Percentiles rank a stretch among this genome's conserved stretches.
Conservation (phyloP, 139 green algal species). For the Astrephomene gubernaculifera region DNA sequence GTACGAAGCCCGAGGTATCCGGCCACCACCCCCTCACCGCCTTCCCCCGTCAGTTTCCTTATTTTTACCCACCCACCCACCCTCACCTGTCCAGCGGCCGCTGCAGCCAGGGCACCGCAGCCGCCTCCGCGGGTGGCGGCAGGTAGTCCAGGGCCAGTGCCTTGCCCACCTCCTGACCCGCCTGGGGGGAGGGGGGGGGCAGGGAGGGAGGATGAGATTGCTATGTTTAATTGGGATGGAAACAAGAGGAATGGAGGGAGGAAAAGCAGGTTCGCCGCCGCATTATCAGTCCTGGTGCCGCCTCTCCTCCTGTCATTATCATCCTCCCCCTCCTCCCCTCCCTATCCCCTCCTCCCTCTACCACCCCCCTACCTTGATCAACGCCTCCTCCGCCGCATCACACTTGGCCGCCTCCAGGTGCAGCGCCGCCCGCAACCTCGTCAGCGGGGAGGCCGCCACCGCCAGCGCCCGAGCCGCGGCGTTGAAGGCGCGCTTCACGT, state of each 20-base stretch:
- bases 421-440: constrained; percentile 61
- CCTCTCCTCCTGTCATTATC: neutral
- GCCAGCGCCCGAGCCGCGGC: constrained; percentile 66
- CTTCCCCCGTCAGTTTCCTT: no score
- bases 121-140: constrained; percentile 46
- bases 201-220: neutral
- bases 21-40: no score
- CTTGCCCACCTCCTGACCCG: constrained; percentile 62
- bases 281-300: neutral
- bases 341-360: neutral
- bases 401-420: constrained; percentile 74
- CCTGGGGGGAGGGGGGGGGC: constrained; percentile 36
- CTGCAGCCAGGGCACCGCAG: constrained; percentile 52
- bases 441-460: constrained; percentile 58
- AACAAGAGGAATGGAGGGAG: neutral
- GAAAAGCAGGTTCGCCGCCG: neutral
- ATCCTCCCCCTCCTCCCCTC: neutral
- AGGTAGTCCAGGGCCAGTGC: constrained; percentile 71
- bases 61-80: no score
- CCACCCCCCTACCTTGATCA: constrained; percentile 62
- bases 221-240: neutral
- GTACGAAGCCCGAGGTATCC: no score
- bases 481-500: constrained; percentile 65
- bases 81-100: constrained; percentile 71
- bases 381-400: constrained; percentile 64